These are phyloP conservation scores for Neopestalotiopsis clavispora DNA, from an alignment of 2,329 filamentous ascomycete species.

Conservation along the genomic window DNA sequence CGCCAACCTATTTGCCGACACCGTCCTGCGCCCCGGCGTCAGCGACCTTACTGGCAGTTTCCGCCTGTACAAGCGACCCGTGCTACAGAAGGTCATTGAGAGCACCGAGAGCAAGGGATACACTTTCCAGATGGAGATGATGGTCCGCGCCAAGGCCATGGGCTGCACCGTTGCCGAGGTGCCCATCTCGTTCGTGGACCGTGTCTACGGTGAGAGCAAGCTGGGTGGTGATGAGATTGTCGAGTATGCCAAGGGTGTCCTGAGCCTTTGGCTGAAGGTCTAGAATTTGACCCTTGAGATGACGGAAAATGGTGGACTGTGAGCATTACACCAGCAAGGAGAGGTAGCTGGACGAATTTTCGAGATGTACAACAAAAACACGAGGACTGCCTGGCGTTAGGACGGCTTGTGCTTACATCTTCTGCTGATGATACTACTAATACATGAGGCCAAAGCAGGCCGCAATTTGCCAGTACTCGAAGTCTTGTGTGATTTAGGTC, in stretches of 20 bases:
- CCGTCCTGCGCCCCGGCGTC: slow-evolving; percentile 88
- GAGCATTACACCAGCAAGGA: neutral
- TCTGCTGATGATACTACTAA: slow-evolving; percentile 9
- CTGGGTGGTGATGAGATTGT: slow-evolving; percentile 94
- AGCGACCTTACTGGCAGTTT: slow-evolving; percentile 96
- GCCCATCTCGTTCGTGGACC: slow-evolving; percentile 94
- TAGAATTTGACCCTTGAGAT: slow-evolving; percentile 40
- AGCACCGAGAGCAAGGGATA: slow-evolving; percentile 96
- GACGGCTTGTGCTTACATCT: slow-evolving; percentile 18
- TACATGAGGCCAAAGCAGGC: slow-evolving; percentile 17
- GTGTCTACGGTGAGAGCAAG: slow-evolving; percentile 94
- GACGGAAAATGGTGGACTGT: neutral
- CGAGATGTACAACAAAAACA: slow-evolving; percentile 12
- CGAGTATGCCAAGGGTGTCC: slow-evolving; percentile 88
- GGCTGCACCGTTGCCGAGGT: slow-evolving; percentile 93
- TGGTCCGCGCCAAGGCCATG: slow-evolving; percentile 96
- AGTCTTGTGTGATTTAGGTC: neutral
- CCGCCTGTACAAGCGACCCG: slow-evolving; percentile 88
- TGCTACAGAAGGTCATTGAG: slow-evolving; percentile 87
- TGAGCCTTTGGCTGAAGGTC: slow-evolving; percentile 79
- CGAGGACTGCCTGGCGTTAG: slow-evolving; percentile 19
- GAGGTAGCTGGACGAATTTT: slow-evolving; percentile 6
- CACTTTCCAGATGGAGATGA: slow-evolving; percentile 99
- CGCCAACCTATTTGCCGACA: slow-evolving; percentile 95
- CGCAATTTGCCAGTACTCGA: slow-evolving; percentile 7